Evolutionary conservation across 2,329 filamentous ascomycete species (phyloP), one percentile per base, ranked within the genome.

Genomic region (Colletotrichum karsti): DNA sequence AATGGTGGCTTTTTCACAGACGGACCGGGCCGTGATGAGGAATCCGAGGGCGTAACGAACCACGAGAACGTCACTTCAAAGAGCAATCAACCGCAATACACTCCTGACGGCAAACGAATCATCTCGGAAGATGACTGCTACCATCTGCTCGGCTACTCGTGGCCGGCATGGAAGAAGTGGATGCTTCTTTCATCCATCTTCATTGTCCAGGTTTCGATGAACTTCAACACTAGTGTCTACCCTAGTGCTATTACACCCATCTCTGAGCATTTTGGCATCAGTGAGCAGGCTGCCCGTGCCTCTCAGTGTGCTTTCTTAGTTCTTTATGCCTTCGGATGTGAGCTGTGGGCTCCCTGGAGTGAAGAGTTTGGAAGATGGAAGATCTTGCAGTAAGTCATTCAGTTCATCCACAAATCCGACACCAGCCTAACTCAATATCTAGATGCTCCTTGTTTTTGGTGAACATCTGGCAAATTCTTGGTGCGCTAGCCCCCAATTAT

Each of bases 161-260:
- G 80, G 73, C 75, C 84, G 1, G 73, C 74, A 5, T 77, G 75
- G 77, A 85, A 84, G 72, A 88, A 87, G 74, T 89, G 86, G 86
- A 76, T 75, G 67, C 84, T 86, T 58, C 78, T 88, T 37, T 77
- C 75, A 26, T 79, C 84, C 69, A 84, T 87, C 71, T 87, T 87
- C 74, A 74, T 82, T 41, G 83, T 87, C 8, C 85, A 87, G 69
- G 81, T 84, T 24, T 86, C 84, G 13, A 88, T 88, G 85, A 88
- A 88, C 74, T 83, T 85, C 72, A 88, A 88, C 72, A 83, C 85
- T 0, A 82, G 83, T 8, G 78, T 87, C 58, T 87, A 84, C 69
- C 80, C 83, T 22, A 86, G 87, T 63, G 86, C 82, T 1, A 79
- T 87, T 22, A 70, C 70, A 5, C 79, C 78, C n/a, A 81, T 87